Conservation (phyloP, 805 yeast species). For the Kazachstania taianensis region DNA sequence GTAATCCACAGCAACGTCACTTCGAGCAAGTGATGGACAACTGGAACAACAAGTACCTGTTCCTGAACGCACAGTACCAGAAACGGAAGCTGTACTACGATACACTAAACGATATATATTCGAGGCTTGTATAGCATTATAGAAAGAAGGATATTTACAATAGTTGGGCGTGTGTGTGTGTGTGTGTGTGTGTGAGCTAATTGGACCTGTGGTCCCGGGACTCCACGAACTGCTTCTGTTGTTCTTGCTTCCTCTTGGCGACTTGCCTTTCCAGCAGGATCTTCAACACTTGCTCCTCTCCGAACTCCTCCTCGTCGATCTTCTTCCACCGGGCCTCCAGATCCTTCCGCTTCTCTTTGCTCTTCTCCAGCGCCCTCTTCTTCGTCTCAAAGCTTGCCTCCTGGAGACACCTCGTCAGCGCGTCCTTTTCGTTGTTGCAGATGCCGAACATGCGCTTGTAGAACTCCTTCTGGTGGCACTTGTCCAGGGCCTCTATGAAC, state of each 20-base stretch:
- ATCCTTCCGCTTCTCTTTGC: constrained; percentile 46
- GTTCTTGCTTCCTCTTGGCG: background rate
- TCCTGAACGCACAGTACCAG: constrained; percentile 29
- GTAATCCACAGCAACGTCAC: constrained; percentile 4
- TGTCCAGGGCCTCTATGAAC: constrained; percentile 77
- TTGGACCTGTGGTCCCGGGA: too few relatives aligned
- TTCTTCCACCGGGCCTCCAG: constrained; percentile 49
- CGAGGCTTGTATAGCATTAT: background rate
- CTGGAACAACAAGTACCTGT: constrained; percentile 34
- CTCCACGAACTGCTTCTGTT: background rate
- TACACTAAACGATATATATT: constrained; percentile 11
- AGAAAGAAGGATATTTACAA: background rate
- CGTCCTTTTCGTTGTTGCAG: constrained; percentile 78
- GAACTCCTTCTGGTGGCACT: constrained; percentile 70
- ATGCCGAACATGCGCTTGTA: constrained; percentile 64
- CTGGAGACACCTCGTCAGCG: constrained; percentile 69
- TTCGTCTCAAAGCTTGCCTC: constrained; percentile 58
- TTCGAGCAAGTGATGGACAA: constrained; percentile 31
- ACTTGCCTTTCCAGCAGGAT: constrained; percentile 42
- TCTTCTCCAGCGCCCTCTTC: constrained; percentile 40
- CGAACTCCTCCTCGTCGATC: constrained; percentile 68
- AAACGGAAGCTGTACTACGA: constrained; percentile 29
- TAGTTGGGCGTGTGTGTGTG: too few relatives aligned
- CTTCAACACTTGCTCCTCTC: constrained; percentile 61
- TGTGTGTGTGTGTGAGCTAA: too few relatives aligned